Base-by-base conservation (phyloP, 2,329 filamentous ascomycete species). In the Ploettnerulaceae sp. region DNA sequence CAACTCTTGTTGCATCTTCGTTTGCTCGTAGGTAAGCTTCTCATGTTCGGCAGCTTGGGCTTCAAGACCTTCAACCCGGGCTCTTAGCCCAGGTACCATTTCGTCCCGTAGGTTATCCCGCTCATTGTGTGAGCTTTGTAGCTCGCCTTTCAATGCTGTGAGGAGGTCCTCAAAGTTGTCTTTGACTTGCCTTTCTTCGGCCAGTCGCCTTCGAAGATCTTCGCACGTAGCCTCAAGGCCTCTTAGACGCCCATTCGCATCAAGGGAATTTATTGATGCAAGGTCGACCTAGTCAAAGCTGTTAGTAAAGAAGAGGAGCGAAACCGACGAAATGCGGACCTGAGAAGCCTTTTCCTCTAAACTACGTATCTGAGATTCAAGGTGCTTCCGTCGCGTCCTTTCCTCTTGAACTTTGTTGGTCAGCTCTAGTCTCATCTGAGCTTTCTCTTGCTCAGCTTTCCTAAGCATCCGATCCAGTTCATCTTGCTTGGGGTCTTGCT, bases 121-220 rank as follows among this genome's bases (percentile, higher is more conserved):
- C 67, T 98, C 90, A 57, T 93, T 90, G 50, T 86, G 79, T 43
- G 89, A 80, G 56, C 81, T 85, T 59, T 90, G 79, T 11, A 97
- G 73, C 64, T 98, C 89, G 18, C 81, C 78, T 57, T 86, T 85
- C 57, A 97, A 81, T 4, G 87, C 91, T 5, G 82, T 81, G 34
- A 97, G 74, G 33, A 98, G 75, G 64, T 96, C 90, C 67, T 97
- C 89, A 59, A 97, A 94, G 64, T 94, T 96, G 61, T 88, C 83
- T 66, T 95, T 96, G 58, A 86, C 81, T 64, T 87, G 79, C 46
- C 86, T 79, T 68, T 98, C 93, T 62, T 97, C 89, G 1, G 79
- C 74, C 34, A 98, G 73, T 56, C 87, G 84, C 57, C 90, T 81
- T 53, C 85, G 82, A 37, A 91, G 77, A 61, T 94, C 89, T 56